Percentiles rank a stretch among this genome's conserved stretches.
phyloP scores from a whole-genome alignment of 2,329 filamentous ascomycete genomes.

The Xylaria sp. region DNA sequence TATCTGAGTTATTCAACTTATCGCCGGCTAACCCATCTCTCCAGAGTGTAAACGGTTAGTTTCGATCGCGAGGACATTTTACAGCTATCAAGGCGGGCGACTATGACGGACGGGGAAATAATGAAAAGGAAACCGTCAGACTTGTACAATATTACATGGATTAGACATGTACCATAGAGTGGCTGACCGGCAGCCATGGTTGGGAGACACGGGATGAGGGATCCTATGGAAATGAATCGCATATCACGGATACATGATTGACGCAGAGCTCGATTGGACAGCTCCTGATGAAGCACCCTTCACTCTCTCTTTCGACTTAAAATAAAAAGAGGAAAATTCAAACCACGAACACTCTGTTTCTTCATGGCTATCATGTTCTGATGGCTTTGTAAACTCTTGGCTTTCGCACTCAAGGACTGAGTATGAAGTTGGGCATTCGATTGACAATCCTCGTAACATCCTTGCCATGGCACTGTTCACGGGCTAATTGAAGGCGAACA shows the following conservation, averaged over 20 bases:
- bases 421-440: neutral
- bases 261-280: neutral
- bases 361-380: neutral
- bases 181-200: neutral
- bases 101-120: neutral
- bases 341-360: neutral
- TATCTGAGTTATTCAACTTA: neutral
- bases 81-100: neutral
- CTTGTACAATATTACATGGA: conserved; percentile 33
- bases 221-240: conserved; percentile 11
- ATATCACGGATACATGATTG: conserved; percentile 28
- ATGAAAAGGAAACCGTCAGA: neutral
- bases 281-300: neutral
- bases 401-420: no score
- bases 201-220: conserved; percentile 1
- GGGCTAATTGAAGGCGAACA: no score
- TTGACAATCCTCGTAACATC: neutral
- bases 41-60: conserved; percentile 22
- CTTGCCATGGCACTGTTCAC: neutral
- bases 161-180: conserved; percentile 28
- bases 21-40: conserved; percentile 6
- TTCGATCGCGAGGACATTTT: neutral
- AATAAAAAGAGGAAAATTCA: conserved; percentile 13
- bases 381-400: neutral
- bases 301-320: neutral